phyloP scores from a whole-genome alignment of 768 basidiomycete genomes.

The Pleurotus eryngii region DNA sequence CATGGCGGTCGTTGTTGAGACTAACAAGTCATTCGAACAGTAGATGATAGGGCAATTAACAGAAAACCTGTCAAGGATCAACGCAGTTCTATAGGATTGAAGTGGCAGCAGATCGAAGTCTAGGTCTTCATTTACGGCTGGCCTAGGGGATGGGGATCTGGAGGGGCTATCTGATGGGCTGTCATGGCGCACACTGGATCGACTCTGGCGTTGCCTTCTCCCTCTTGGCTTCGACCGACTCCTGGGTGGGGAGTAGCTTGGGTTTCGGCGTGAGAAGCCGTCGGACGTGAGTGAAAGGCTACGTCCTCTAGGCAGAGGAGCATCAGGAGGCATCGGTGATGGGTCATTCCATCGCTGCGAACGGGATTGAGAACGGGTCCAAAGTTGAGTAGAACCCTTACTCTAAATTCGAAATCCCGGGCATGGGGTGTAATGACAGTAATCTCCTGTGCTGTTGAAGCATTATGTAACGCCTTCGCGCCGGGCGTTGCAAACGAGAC shows the following conservation, averaged over 20 bases:
- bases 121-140: slow-evolving; percentile 25
- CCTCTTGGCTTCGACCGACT: neutral
- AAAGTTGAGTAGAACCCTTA: slow-evolving; percentile 22
- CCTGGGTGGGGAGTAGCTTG: slow-evolving; percentile 11
- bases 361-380: slow-evolving; percentile 4
- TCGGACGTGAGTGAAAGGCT: slow-evolving; percentile 1
- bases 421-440: slow-evolving; percentile 64
- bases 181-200: slow-evolving; percentile 17
- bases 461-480: slow-evolving; percentile 74
- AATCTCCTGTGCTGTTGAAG: slow-evolving; percentile 81
- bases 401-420: slow-evolving; percentile 50
- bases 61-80: slow-evolving; percentile 79
- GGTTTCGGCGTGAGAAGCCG: slow-evolving; percentile 10
- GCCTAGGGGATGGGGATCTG: slow-evolving; percentile 6
- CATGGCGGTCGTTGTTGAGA: slow-evolving; percentile 56
- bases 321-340: slow-evolving; percentile 56
- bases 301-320: slow-evolving; percentile 13
- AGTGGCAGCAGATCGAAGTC: slow-evolving; percentile 62
- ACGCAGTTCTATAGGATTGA: slow-evolving; percentile 72
- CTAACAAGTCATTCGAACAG: slow-evolving; percentile 69
- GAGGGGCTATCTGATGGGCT: slow-evolving; percentile 15
- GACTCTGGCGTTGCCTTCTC: slow-evolving; percentile 1
- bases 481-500: slow-evolving; percentile 76
- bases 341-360: slow-evolving; percentile 68
- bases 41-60: slow-evolving; percentile 62